These are phyloP conservation scores for Cryptococcus depauperatus DNA, from an alignment of 1,284 basidiomycete species.

Conservation along the genomic window DNA sequence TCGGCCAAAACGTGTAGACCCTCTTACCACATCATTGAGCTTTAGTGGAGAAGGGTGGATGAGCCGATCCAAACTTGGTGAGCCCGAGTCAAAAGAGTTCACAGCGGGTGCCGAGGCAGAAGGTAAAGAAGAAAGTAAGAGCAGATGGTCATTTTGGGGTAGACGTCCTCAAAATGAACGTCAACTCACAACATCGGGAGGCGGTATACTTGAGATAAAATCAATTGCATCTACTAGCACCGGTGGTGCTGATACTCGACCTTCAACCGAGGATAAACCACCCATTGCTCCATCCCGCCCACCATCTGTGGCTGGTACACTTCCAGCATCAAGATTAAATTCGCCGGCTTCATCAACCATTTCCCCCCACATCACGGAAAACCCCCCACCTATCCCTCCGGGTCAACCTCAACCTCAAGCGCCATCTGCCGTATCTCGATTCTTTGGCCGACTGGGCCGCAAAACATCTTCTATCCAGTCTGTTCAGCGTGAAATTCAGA, in stretches of 20 bases:
- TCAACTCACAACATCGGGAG: constrained; percentile 39
- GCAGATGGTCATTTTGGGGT: constrained; percentile 42
- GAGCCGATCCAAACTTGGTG: constrained; percentile 36
- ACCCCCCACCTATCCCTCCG: background rate
- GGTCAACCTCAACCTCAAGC: constrained; percentile 9
- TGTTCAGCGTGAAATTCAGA: constrained; percentile 1
- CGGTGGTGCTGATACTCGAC: constrained; percentile 4
- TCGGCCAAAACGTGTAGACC: constrained; percentile 12
- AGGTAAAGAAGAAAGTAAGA: constrained; percentile 12
- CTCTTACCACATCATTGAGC: constrained; percentile 9
- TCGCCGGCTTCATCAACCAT: constrained; percentile 9
- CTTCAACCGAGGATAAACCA: constrained; percentile 4
- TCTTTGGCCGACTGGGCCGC: constrained; percentile 36
- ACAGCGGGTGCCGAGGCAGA: background rate
- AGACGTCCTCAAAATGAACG: constrained; percentile 24
- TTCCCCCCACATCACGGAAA: constrained; percentile 2
- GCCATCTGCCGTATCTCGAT: constrained; percentile 40
- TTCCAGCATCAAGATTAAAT: constrained; percentile 7
- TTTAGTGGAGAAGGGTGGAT: constrained; percentile 23
- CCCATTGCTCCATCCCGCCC: constrained; percentile 9
- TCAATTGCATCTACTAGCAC: constrained; percentile 8
- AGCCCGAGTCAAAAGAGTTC: constrained; percentile 24
- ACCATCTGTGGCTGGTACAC: constrained; percentile 3
- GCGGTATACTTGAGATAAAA: constrained; percentile 42
- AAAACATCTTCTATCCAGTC: constrained; percentile 12